Base-by-base conservation (phyloP, 768 basidiomycete genomes). In the Agaricus subrufescens region DNA sequence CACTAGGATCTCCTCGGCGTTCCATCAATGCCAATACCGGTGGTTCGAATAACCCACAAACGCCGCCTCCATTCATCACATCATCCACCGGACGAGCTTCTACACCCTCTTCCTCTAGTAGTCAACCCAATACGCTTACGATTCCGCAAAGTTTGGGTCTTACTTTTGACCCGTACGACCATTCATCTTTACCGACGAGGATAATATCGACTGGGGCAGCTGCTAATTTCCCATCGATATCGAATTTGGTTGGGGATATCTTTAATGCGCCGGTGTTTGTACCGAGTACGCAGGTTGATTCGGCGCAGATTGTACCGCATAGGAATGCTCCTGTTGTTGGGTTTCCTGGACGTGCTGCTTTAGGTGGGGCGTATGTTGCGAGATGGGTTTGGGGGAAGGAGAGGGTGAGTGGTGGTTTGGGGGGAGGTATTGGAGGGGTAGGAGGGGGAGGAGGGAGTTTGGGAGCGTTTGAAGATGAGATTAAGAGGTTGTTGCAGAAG, bases 371-470 rank as follows among this genome's bases (percentile, higher is more conserved):
- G 1, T 93, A 90, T 64, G 72, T 89, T 42, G 91, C 90, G 29
- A 78, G 91, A 7, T 94, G 91, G 91, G 85, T 89, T 43, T 93
- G 89, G 90, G 84, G 87, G 40, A 79, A 83, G 60, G 86, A 89
- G 62, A 67, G 75, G 74, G 71, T 15, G 12, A 48, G 46, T 48
- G 46, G 46, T 3, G 14, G 46, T 48, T 19, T 19, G 19, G 29
- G 14, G 46, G 19, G 45, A 11, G 45, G 45, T 4, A 25, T 27
- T 19, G 19, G 19, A 19, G 19, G 19, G 11, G 11, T 7, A 30
- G 46, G 46, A 30, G 46, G 27, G n/a, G 34, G 72, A 25, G 64
- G 73, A 3, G 72, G 76, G 37, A 72, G 80, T 5, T 73, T 83
- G 25, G 81, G 79, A 25, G 83, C 80, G 26, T 93, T 87, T 60